These are phyloP conservation scores for Monosporascus sp. DNA, from an alignment of 2,329 filamentous ascomycete species.

Conservation along the genomic window DNA sequence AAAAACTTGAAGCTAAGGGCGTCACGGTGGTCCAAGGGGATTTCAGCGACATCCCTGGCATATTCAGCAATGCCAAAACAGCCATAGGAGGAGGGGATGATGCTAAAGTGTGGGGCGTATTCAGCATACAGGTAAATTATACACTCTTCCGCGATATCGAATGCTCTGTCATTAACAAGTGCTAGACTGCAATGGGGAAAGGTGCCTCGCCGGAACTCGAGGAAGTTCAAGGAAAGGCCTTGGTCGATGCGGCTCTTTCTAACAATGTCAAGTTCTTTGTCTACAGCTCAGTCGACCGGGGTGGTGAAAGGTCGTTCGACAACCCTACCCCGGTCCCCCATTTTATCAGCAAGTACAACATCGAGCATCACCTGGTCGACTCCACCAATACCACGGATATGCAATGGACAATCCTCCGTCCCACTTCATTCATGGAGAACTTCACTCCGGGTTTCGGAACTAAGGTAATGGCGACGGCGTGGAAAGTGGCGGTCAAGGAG, in stretches of 20 bases:
- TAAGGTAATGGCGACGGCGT: constrained; percentile 28
- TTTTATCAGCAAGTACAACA: constrained; percentile 54
- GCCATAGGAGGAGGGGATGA: constrained; percentile 21
- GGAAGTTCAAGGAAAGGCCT: constrained; percentile 50
- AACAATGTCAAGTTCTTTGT: constrained; percentile 54
- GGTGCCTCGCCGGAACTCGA: constrained; percentile 25
- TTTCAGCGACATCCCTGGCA: constrained; percentile 42
- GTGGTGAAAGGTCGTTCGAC: constrained; percentile 43
- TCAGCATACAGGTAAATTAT: constrained; percentile 49
- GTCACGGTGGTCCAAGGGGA: constrained; percentile 55
- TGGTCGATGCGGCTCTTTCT: constrained; percentile 51
- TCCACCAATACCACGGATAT: constrained; percentile 27
- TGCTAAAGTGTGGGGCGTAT: constrained; percentile 52
- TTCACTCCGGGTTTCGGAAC: constrained; percentile 25
- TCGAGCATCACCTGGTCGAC: constrained; percentile 55
- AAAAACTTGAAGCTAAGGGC: constrained; percentile 39
- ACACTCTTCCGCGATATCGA: background rate
- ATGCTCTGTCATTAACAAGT: background rate
- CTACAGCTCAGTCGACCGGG: constrained; percentile 58
- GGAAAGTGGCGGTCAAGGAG: constrained; percentile 23
- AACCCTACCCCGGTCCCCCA: constrained; percentile 54
- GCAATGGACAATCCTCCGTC: constrained; percentile 33
- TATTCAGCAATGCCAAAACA: constrained; percentile 38
- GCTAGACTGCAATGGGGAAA: constrained; percentile 2
- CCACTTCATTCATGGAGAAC: constrained; percentile 38